Evolutionary conservation across 768 basidiomycete species (phyloP), one percentile per base, ranked within the genome.

Genomic region (Naganishia onofrii): DNA sequence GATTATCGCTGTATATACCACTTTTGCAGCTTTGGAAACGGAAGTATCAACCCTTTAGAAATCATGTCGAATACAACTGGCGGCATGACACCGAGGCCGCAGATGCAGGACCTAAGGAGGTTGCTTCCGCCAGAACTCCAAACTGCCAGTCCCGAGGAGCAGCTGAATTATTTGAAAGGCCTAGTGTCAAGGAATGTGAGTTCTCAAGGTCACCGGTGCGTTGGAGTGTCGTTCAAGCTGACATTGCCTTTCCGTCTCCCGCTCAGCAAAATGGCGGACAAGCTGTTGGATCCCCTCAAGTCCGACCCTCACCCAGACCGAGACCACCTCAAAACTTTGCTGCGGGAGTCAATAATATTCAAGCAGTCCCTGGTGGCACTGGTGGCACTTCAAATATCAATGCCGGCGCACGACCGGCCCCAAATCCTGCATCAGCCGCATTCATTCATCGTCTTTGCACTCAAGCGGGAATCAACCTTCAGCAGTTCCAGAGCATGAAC

Each of bases 91-190:
- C 60, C 60, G 0, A 13, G 60, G 60, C 60, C 60, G 38, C 5
- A 46, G 21, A 7, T 63, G 36, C 60, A 63, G 38, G 60, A 63
- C 19, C 60, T 63, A 42, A 63, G 34, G 60, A 63, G 67, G 67
- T 13, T 68, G 53, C 55, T 68, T 31, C 67, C 67, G 26, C n/a
- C 54, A 26, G 67, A 68, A 34, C 53, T 68, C 13, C 53, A 68
- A 44, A 57, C n/a, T 29, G 38, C 42, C 38, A 68, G 54, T 31
- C 31, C 29, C 12, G 54, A 68, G 10, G 54, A 68, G 38, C 31
- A 68, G 67, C n/a, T 68, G 55, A 56, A 54, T 29, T 68, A 56
- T 54, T 23, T 68, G 19, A 68, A 68, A 54, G 56, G 36, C 2
- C n/a, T 68, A 13, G 42, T 68, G 17, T 38, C 67, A 6, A 56